A percentile compares a stretch with the other conserved stretches of the same genome.
Conservation (phyloP, 257 asterid genomes). For the Thymus mandschuricus region DNA sequence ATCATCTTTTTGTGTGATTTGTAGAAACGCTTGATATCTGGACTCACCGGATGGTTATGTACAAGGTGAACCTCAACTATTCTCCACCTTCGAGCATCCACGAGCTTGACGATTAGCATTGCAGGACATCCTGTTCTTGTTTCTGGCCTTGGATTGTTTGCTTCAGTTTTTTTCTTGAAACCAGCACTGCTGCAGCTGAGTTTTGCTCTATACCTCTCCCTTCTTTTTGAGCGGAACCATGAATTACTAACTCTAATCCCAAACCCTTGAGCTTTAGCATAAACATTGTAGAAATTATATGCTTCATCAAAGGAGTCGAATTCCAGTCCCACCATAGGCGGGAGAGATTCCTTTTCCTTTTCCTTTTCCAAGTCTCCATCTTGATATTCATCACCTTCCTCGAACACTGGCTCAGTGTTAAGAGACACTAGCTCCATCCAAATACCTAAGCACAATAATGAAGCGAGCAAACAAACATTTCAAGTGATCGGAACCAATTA, state of each 20-base stretch:
- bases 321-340: slow-evolving; percentile 58
- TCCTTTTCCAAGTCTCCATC: slow-evolving; percentile 37
- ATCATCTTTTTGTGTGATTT: slow-evolving; percentile 66
- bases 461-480: no score
- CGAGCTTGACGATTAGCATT: slow-evolving; percentile 60
- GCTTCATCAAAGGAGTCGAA: slow-evolving; percentile 63
- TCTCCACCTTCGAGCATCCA: slow-evolving; percentile 60
- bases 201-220: slow-evolving; percentile 68
- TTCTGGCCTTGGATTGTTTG: slow-evolving; percentile 65
- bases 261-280: slow-evolving; percentile 66
- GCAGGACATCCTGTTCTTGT: slow-evolving; percentile 74
- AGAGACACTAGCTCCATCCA: slow-evolving; percentile 66
- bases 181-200: slow-evolving; percentile 70
- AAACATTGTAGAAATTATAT: slow-evolving; percentile 57
- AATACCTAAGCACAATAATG: not conserved
- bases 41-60: slow-evolving; percentile 66
- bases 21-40: slow-evolving; percentile 57
- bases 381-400: slow-evolving; percentile 49
- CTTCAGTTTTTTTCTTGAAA: slow-evolving; percentile 66
- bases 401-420: slow-evolving; percentile 52
- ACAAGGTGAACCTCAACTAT: slow-evolving; percentile 58
- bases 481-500: no score
- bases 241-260: slow-evolving; percentile 69
- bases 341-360: slow-evolving; percentile 29
- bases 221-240: slow-evolving; percentile 67